phyloP scores from a whole-genome alignment of 176 grass and related monocot species.

The Pharus latifolius region DNA sequence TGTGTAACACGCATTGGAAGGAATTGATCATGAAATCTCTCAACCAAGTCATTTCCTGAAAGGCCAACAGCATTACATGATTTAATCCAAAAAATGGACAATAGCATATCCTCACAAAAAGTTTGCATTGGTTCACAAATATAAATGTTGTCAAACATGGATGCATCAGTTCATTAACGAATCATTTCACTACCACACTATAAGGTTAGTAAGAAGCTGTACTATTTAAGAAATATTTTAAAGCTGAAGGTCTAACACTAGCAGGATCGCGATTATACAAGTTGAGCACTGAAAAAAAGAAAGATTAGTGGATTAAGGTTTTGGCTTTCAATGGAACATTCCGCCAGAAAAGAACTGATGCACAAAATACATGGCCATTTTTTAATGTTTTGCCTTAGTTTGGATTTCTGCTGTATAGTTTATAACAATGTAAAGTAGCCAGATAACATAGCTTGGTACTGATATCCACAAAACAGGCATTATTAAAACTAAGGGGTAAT shows the following conservation, averaged over 20 bases:
- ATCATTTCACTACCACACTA: background rate
- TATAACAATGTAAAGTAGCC: background rate
- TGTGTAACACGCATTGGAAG: conserved; percentile 67
- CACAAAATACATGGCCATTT: background rate
- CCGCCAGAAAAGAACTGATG: background rate
- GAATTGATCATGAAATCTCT: conserved; percentile 94
- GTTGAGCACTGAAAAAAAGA: background rate
- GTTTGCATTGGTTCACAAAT: background rate
- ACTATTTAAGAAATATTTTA: too few species aligned
- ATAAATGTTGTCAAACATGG: background rate
- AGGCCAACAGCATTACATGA: conserved; percentile 10
- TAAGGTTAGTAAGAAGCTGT: too few species aligned
- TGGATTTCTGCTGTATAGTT: background rate
- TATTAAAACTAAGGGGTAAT: background rate
- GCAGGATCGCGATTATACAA: background rate
- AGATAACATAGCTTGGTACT: background rate
- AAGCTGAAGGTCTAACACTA: background rate
- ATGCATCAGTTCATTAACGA: conserved; percentile 3
- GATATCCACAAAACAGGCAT: background rate
- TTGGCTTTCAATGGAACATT: background rate
- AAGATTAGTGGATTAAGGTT: background rate
- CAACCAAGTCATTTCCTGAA: conserved; percentile 84
- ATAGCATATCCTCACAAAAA: background rate
- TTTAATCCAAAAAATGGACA: background rate
- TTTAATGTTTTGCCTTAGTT: background rate